phyloP scores from a whole-genome alignment of 805 yeast species.

The Metschnikowia lachancei region DNA sequence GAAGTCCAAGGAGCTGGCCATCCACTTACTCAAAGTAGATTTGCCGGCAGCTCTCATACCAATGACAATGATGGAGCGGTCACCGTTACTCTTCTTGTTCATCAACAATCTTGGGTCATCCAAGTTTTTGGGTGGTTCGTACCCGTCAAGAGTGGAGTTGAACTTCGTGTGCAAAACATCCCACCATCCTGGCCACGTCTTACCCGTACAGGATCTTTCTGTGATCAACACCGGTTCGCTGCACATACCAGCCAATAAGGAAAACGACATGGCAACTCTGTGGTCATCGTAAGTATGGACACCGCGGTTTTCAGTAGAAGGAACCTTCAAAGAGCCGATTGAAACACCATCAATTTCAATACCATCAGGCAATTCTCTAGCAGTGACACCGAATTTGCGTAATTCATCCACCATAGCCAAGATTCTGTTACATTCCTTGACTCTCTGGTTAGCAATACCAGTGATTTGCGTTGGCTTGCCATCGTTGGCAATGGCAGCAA shows the following conservation, averaged over 20 bases:
- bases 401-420: conserved; percentile 89
- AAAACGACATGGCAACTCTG: conserved; percentile 96
- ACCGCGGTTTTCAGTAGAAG: conserved; percentile 52
- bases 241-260: conserved; percentile 76
- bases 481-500: conserved; percentile 81
- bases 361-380: conserved; percentile 88
- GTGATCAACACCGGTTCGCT: conserved; percentile 64
- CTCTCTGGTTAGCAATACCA: conserved; percentile 98
- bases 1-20: conserved; percentile 67
- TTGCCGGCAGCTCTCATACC: conserved; percentile 99
- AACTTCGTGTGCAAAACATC: conserved; percentile 75
- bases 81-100: conserved; percentile 34
- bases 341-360: conserved; percentile 77
- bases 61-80: conserved; percentile 68
- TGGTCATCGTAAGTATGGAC: conserved; percentile 89
- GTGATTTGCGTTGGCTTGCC: conserved; percentile 65
- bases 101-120: conserved; percentile 20
- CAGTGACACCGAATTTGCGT: conserved; percentile 84
- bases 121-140: conserved; percentile 40
- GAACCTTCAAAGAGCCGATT: conserved; percentile 50
- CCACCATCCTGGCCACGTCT: conserved; percentile 99
- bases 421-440: conserved; percentile 94
- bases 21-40: conserved; percentile 78
- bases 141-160: conserved; percentile 66
- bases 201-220: conserved; percentile 90